Percentiles rank a stretch among this genome's conserved stretches.
These are phyloP conservation scores for Metschnikowia lachancei DNA, from an alignment of 805 yeast genomes.

Conservation along the genomic window DNA sequence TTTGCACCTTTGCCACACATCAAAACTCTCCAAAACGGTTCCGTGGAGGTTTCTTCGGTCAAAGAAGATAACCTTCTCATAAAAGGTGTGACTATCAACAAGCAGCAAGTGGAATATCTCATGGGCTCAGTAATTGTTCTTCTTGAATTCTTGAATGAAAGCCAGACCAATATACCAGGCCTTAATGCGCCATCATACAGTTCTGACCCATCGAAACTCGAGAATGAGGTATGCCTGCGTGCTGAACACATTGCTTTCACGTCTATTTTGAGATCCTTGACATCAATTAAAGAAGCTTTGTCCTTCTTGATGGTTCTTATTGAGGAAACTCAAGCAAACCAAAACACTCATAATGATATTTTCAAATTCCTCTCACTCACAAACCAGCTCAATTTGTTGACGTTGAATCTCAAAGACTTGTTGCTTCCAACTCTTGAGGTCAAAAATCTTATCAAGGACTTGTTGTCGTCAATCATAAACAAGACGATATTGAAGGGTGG, in stretches of 20 bases:
- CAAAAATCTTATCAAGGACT: constrained; percentile 71
- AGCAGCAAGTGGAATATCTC: constrained; percentile 60
- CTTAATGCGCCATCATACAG: constrained; percentile 56
- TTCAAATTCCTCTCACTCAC: constrained; percentile 65
- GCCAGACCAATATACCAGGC: constrained; percentile 61
- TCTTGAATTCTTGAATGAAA: constrained; percentile 65
- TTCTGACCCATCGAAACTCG: constrained; percentile 47
- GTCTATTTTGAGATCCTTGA: constrained; percentile 69
- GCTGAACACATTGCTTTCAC: constrained; percentile 90
- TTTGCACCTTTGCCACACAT: constrained; percentile 49
- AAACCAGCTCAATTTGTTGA: constrained; percentile 65
- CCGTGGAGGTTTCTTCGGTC: constrained; percentile 35
- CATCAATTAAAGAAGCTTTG: constrained; percentile 81
- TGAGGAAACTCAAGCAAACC: constrained; percentile 58
- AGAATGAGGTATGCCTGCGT: constrained; percentile 69
- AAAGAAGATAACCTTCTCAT: constrained; percentile 46
- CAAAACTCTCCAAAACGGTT: constrained; percentile 37
- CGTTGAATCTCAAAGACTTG: constrained; percentile 68
- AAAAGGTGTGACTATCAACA: constrained; percentile 45
- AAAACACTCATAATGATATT: constrained; percentile 55
- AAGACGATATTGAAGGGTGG: constrained; percentile 88
- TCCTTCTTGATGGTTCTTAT: constrained; percentile 80
- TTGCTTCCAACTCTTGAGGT: constrained; percentile 68
- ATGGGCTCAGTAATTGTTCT: constrained; percentile 68
- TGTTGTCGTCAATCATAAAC: constrained; percentile 84